Evolutionary conservation across 1,284 basidiomycete species (phyloP), one percentile per base, ranked within the genome.

Genomic region (Cryptococcus sp.): DNA sequence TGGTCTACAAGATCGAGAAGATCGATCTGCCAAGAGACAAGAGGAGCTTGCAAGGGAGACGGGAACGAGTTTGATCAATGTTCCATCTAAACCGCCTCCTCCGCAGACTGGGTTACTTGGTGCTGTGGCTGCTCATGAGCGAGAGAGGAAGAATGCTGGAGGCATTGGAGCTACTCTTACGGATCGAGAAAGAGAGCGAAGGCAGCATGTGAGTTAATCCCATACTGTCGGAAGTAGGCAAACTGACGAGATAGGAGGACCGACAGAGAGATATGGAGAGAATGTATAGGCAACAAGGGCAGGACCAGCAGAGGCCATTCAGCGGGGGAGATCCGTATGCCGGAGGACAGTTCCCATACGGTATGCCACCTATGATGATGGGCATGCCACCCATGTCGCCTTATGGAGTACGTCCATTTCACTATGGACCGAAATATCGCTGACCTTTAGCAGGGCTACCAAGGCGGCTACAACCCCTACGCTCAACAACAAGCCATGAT

Each of bases 91-190:
- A 73, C 91, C 93, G 0, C 91, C 91, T 3, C 91, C 91, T 1
- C 94, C 96, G 9, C 91, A 96, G 74, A 91, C 89, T 32, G 96
- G 96, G 36, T 82, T 98, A 34, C 82, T 98, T 44, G 94, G 94
- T 21, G 93, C 93, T 2, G 93, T 98, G 63, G 91, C 91, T 23
- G 89, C 87, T 18, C 91, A 96, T 73, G 92, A 98, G 75, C 82
- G 89, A 51, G 93, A 98, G 56, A 82, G 91, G 58, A 92, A 94
- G 72, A 85, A 90, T 37, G 90, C 94, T 47, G 93, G 94, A 49
- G 94, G 94, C 23, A 83, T 96, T 28, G 94, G 94, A 51, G 92
- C 93, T 25, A 84, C 90, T 1, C 78, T 98, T 61, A 98, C 94
- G 1, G 93, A 98, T 76, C 83, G 92, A 36, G 93, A 98, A 75